A percentile compares a stretch with the other conserved stretches of the same genome.
Conservation (phyloP, 768 basidiomycete genomes). For the Rhizopogon roseolus region DNA sequence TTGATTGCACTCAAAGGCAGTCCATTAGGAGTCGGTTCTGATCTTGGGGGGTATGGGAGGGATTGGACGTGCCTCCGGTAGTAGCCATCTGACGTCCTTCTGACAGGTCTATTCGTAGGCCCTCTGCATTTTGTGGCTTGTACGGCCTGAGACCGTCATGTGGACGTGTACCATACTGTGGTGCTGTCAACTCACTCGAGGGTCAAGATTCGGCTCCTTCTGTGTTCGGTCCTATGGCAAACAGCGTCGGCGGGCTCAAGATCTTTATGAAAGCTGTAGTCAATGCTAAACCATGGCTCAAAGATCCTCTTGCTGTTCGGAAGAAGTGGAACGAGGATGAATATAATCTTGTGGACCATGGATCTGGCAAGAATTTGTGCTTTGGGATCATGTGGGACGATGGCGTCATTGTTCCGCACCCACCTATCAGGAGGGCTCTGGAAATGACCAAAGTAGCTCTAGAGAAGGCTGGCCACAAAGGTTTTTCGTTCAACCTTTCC, state of each 20-base stretch:
- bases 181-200: constrained; percentile 58
- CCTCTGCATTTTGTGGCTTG: too few relatives aligned
- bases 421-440: constrained; percentile 60
- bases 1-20: constrained; percentile 48
- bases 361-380: too few relatives aligned
- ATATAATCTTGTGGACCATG: too few relatives aligned
- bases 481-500: constrained; percentile 27
- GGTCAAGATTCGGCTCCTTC: constrained; percentile 73
- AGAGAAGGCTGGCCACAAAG: constrained; percentile 56
- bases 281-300: constrained; percentile 56
- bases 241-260: constrained; percentile 53
- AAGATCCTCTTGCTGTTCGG: constrained; percentile 34
- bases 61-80: too few relatives aligned
- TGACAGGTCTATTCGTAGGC: too few relatives aligned
- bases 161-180: constrained; percentile 52
- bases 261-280: constrained; percentile 62
- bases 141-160: too few relatives aligned
- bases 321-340: constrained; percentile 14
- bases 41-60: too few relatives aligned
- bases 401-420: constrained; percentile 50
- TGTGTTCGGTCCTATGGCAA: constrained; percentile 69
- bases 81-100: not conserved
- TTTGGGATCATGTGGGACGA: constrained; percentile 51
- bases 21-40: too few relatives aligned
- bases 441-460: constrained; percentile 53